These are phyloP conservation scores for Podospora pseudopauciseta DNA, from an alignment of 495 filamentous ascomycete genomes.

Conservation along the genomic window DNA sequence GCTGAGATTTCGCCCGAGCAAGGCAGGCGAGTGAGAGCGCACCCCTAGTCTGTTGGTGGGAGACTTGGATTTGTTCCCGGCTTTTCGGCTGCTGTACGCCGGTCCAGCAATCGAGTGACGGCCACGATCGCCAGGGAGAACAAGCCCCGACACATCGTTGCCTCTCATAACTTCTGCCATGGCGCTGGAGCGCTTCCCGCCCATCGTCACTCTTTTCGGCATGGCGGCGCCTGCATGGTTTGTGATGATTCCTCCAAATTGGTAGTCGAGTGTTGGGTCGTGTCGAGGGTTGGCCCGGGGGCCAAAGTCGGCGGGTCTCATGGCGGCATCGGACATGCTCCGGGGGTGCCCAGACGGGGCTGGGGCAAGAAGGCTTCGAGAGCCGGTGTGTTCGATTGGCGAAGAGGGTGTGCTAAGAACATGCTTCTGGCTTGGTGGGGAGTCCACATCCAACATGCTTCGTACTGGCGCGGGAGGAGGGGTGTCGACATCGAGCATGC, in stretches of 20 bases:
- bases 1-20: conserved; percentile 38
- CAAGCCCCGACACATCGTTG: conserved; percentile 40
- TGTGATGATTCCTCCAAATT: conserved; percentile 51
- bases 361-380: neutral
- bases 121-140: conserved; percentile 43
- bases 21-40: conserved; percentile 58
- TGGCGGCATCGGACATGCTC: conserved; percentile 51
- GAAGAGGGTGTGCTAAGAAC: conserved; percentile 42
- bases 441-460: conserved; percentile 43
- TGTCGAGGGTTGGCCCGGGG: conserved; percentile 32
- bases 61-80: conserved; percentile 57
- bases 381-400: conserved; percentile 27
- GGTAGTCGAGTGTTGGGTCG: conserved; percentile 48
- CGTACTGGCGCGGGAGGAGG: conserved; percentile 35
- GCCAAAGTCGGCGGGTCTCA: conserved; percentile 41
- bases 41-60: conserved; percentile 52
- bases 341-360: conserved; percentile 33
- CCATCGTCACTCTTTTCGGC: conserved; percentile 45
- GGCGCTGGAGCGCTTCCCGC: conserved; percentile 36
- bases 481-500: conserved; percentile 57
- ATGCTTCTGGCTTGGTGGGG: conserved; percentile 28
- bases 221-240: conserved; percentile 41
- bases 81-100: conserved; percentile 33
- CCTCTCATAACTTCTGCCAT: conserved; percentile 50
- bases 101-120: conserved; percentile 44